phyloP scores from a whole-genome alignment of 202 grass and related monocot species.

The Schoenoplectus tabernaemontani region DNA sequence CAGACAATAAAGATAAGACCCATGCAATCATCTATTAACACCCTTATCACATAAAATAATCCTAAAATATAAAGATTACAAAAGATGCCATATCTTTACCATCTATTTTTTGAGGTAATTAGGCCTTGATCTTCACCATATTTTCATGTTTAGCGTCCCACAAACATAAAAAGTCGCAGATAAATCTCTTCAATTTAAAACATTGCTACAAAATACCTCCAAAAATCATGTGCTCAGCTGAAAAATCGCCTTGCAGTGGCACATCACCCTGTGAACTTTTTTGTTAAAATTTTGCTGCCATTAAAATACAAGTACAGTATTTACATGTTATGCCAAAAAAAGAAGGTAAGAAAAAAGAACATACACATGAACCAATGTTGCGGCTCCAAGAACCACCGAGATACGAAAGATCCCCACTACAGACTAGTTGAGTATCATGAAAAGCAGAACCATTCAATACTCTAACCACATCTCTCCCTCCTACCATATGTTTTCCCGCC shows the following conservation, averaged over 20 bases:
- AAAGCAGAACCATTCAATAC: constrained; percentile 90
- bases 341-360: constrained; percentile 20
- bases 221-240: constrained; percentile 97
- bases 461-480: constrained; percentile 80
- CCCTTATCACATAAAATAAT: background rate
- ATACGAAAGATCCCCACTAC: constrained; percentile 70
- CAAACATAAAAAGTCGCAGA: background rate
- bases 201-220: constrained; percentile 48
- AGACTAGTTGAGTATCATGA: constrained; percentile 88
- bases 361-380: constrained; percentile 79
- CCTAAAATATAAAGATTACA: background rate
- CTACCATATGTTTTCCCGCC: constrained; percentile 96
- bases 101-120: background rate
- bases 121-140: too few relatives aligned
- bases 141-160: background rate
- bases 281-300: background rate
- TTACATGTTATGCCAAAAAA: background rate
- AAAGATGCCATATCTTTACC: constrained; percentile 9
- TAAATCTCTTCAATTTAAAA: background rate
- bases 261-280: constrained; percentile 55
- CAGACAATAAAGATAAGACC: background rate
- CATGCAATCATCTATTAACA: background rate
- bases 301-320: constrained; percentile 6
- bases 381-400: constrained; percentile 87
- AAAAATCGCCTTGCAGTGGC: constrained; percentile 92